Base-by-base conservation (phyloP, 805 yeast genomes). In the Clavispora phyllophila region DNA sequence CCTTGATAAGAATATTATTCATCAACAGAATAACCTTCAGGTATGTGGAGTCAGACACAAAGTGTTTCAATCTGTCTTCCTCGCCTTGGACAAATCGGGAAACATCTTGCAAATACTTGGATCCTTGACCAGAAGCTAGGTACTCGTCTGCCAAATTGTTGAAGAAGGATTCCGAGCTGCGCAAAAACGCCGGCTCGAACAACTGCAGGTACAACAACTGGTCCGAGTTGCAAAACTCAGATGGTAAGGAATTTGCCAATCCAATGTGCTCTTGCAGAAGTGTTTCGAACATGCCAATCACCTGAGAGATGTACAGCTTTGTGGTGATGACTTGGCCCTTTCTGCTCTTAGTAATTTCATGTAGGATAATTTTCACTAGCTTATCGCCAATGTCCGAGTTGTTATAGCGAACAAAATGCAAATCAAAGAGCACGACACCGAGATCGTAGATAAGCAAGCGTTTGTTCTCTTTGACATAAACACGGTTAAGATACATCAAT, bases 401-500 rank as follows among this genome's bases (percentile, higher is more conserved):
- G 27, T 78, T 65, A 37, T 67, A 63, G 45, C 75, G 73, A 27
- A 89, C 62, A 6, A 88, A 70, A 20, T 70, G 65, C 29, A 78
- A 81, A 45, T 84, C 75, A 58, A 87, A 89, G 8, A 81, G 60
- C 25, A 73, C 74, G 19, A 88, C 68, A 0, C 96, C 95, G 37
- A 82, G 70, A 56, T 89, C 96, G 55, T 82, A 83, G 2, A 84
- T 72, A 44, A 81, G 65, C 4, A 84, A 79, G 39, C 79, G 65
- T 51, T 78, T 81, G 42, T 72, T 68, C 49, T 84, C 90, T 50
- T 79, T 81, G 22, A 89, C 85, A 52, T 85, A 88, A 0, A 87
- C 96, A 35, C 95, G 74, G 57, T 89, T 95, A 57, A 90, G 62
- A 56, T 89, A 89, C 85, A 89, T 82, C 57, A 87, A 66, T 3